A percentile compares a stretch with the other conserved stretches of the same genome.
These are phyloP conservation scores for Sicyos baderoa DNA, from an alignment of 306 rosid species.

Conservation along the genomic window DNA sequence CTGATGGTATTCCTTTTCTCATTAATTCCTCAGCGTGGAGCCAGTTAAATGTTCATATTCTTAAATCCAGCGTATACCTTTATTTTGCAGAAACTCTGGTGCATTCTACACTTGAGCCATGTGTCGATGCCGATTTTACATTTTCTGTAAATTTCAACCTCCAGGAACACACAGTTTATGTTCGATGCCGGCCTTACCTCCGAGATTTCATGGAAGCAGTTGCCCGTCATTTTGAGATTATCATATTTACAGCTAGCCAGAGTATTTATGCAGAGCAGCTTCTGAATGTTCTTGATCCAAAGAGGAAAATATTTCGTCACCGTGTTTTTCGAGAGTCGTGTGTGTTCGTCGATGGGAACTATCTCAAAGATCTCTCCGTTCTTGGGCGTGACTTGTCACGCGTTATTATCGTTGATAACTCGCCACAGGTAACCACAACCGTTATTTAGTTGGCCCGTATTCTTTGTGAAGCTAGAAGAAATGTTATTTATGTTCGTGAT, in stretches of 20 bases:
- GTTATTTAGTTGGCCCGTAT: not conserved
- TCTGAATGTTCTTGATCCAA: constrained; percentile 89
- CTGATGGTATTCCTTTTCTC: not conserved
- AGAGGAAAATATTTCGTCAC: constrained; percentile 86
- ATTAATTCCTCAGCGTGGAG: not conserved
- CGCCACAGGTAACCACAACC: constrained; percentile 66
- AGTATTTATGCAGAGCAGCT: constrained; percentile 98
- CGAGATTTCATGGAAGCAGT: constrained; percentile 70
- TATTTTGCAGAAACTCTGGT: constrained; percentile 85
- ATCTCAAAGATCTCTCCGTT: constrained; percentile 88
- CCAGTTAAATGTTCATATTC: constrained; percentile 4
- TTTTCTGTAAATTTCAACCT: constrained; percentile 81
- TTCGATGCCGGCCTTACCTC: constrained; percentile 96
- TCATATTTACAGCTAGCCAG: constrained; percentile 96
- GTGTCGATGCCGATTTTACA: constrained; percentile 83
- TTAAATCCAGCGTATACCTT: not conserved
- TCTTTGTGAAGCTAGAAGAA: not conserved
- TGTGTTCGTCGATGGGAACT: constrained; percentile 92
- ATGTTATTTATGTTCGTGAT: not conserved
- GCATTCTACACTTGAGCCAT: constrained; percentile 87
- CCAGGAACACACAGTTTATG: constrained; percentile 84
- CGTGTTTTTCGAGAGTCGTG: constrained; percentile 94
- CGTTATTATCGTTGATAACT: constrained; percentile 76
- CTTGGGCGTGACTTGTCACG: constrained; percentile 94
- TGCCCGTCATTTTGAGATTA: constrained; percentile 77